Percentiles rank a stretch among this genome's conserved stretches.
Conservation (phyloP, 2,329 filamentous ascomycete genomes). For the Paraphaeosphaeria sporulosa region DNA sequence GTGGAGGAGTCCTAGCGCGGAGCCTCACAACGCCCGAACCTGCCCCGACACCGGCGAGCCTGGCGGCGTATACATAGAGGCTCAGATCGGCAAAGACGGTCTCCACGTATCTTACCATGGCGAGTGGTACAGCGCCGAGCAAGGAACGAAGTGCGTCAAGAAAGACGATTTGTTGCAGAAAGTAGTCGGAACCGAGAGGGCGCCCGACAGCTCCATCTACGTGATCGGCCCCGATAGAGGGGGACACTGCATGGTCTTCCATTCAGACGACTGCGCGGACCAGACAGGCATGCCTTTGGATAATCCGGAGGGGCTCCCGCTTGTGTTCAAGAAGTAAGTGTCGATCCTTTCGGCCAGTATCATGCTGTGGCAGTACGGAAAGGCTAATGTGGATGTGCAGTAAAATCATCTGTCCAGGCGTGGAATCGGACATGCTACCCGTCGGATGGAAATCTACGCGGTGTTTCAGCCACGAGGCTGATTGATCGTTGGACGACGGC, state of each 20-base stretch:
- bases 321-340: background rate
- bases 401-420: slow-evolving; percentile 4
- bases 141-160: background rate
- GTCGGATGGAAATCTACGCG: background rate
- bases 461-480: background rate
- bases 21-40: background rate
- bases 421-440: background rate
- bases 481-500: background rate
- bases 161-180: background rate
- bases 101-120: no score
- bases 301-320: background rate
- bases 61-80: background rate
- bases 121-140: background rate
- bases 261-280: background rate
- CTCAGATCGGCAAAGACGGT: background rate
- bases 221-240: background rate
- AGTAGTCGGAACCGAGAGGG: background rate
- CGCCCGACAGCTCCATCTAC: background rate
- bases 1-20: no score
- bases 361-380: no score
- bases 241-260: background rate
- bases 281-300: background rate
- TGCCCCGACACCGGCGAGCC: background rate
- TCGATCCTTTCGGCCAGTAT: no score
- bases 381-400: background rate